Base-by-base conservation (phyloP, 306 rosid genomes). In the Rosa persica region DNA sequence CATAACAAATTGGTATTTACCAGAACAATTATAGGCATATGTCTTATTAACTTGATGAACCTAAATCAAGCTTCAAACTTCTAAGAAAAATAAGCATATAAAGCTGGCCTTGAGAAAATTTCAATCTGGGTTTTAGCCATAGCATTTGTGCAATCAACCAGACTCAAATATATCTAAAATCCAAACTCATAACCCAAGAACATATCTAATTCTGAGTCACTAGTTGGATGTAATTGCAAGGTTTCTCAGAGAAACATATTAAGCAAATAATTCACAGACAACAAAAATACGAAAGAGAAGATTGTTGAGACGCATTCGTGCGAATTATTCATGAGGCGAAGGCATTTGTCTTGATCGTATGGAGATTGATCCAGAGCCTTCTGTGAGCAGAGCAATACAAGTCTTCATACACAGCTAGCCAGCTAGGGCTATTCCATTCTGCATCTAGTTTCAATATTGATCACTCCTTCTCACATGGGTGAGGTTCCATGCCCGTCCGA, bases 361-460 rank as follows among this genome's bases (percentile, higher is more conserved):
- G 96, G 80, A 75, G 94, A 83, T 10, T 89, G 83, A 84, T 86
- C 80, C 8, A 92, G 85, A 27, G 96, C 91, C 80, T 94, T 96
- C 82, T 85, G 81, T 30, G 34, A 30, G 34, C 34, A 30, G 34
- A 30, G 34, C 2, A 30, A 30, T 30, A 30, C 34, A 30, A 30
- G 34, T 30, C 34, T 30, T 30, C 34, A 30, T 30, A 30, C 34
- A 30, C 2, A 30, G 34, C 34, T 30, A 30, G 34, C 34, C 3
- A 30, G 34, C 34, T 1, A 30, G 34, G 34, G 34, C 34, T 30
- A 30, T 30, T 30, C 34, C 34, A 30, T 30, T 30, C 34, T 30
- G 34, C 34, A 30, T 30, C 2, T 30, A 30, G 34, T 30, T 30
- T 30, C 34, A 30, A 30, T 30, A 30, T 30, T 30, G 34, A 30